phyloP scores from a whole-genome alignment of 805 yeast genomes.

The Starmerella powellii region DNA sequence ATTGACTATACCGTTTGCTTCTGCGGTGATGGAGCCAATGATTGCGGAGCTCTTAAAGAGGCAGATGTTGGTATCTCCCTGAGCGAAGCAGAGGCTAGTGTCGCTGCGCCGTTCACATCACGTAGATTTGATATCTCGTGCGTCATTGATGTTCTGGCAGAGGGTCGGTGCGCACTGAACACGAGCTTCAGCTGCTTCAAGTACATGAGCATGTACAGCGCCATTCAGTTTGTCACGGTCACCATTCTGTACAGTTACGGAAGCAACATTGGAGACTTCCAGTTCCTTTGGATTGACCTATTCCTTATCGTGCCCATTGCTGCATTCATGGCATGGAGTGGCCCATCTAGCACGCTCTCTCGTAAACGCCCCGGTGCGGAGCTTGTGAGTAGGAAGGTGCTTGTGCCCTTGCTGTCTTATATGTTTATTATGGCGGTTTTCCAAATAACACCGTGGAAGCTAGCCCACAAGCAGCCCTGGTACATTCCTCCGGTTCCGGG shows the following conservation, averaged over 20 bases:
- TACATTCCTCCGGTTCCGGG: constrained; percentile 71
- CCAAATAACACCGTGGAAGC: constrained; percentile 63
- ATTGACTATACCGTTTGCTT: constrained; percentile 89
- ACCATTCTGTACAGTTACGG: constrained; percentile 77
- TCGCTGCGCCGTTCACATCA: constrained; percentile 97
- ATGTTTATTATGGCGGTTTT: constrained; percentile 51
- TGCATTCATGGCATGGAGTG: constrained; percentile 93
- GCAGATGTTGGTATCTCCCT: constrained; percentile 95
- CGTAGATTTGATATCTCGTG: constrained; percentile 83
- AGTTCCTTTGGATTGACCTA: constrained; percentile 85
- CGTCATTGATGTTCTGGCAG: constrained; percentile 78
- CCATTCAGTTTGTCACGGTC: constrained; percentile 86
- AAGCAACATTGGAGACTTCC: constrained; percentile 91
- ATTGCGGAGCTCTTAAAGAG: constrained; percentile 95
- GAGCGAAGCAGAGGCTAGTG: constrained; percentile 96
- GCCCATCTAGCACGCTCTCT: constrained; percentile 50
- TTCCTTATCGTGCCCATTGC: constrained; percentile 88
- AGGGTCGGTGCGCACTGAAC: constrained; percentile 89
- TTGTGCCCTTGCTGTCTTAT: constrained; percentile 71
- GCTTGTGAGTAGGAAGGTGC: constrained; percentile 74
- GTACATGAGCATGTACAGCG: constrained; percentile 94
- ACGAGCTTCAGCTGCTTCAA: constrained; percentile 95
- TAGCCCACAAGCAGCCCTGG: constrained; percentile 44
- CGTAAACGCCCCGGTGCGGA: constrained; percentile 86
- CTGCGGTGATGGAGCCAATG: constrained; percentile 99